Base-by-base conservation (phyloP, 2,329 filamentous ascomycete genomes). In the Venturia carpophila region DNA sequence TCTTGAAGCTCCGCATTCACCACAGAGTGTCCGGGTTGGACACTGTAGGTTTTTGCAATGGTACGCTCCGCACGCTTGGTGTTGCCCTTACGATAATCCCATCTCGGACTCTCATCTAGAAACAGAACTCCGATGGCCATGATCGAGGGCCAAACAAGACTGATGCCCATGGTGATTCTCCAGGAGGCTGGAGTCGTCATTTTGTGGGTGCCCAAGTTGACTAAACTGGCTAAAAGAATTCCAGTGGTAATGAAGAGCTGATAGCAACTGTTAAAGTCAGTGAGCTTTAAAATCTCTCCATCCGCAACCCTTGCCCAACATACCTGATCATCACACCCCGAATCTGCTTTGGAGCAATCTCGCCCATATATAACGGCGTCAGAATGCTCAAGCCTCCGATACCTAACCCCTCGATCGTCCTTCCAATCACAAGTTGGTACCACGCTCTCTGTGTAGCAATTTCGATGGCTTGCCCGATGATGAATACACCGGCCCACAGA, bases 191-290 rank as follows among this genome's bases (percentile, higher is more conserved):
- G 80, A 68, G 75, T 77, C 21, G 62, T 24, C 61, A 77, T 77
- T 3, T 72, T 74, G 68, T 84, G 77, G 10, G 86, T 89, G 6
- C 85, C 85, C 71, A 77, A 87, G 72, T 88, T 87, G 73, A 80
- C 78, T 69, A 75, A 74, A 66, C 76, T 76, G 1, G 77, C 80
- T 27, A 78, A 71, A 62, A 79, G 85, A 73, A 90, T 88, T 58
- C 87, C 87, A 39, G 88, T 77, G 0, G 87, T 89, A 71, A 89
- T 86, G 72, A 88, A 84, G 5, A 89, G 80, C 77, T 89, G 87
- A 73, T 89, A 89, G 63, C 80, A 83, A 1, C 83, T 61, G 15
- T 7, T 4, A 27, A 58, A 13, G 37, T 27, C 60, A 41, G 39
- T 61, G 24, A 43, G 60, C 34, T 9, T 17, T 17, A 6, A 2